A percentile compares a stretch with the other conserved stretches of the same genome.
Conservation (phyloP, 2,329 filamentous ascomycete species). For the Apiospora marii region DNA sequence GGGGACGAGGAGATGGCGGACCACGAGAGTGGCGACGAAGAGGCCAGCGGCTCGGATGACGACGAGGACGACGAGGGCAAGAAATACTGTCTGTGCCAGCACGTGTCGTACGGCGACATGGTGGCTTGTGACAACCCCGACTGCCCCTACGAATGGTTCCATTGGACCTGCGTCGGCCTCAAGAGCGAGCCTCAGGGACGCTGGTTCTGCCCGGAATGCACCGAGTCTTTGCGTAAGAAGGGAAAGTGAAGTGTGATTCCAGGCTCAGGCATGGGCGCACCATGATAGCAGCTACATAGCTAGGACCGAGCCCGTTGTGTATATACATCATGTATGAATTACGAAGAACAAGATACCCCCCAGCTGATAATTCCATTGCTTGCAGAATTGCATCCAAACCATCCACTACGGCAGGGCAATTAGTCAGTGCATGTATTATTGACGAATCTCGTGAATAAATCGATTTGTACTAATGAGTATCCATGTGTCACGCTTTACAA, state of each 20-base stretch:
- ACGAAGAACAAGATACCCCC: conserved; percentile 14
- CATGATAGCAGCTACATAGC: not conserved
- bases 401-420: no score
- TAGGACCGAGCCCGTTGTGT: not conserved
- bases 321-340: conserved; percentile 14
- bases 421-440: not conserved
- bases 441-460: not conserved
- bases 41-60: conserved; percentile 63
- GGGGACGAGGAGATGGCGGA: conserved; percentile 45
- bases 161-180: conserved; percentile 77
- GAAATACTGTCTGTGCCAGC: conserved; percentile 85
- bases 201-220: conserved; percentile 73
- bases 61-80: conserved; percentile 80
- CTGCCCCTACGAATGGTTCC: conserved; percentile 87
- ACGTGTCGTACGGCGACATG: conserved; percentile 87
- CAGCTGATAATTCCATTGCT: not conserved
- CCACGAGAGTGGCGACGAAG: conserved; percentile 52
- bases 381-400: not conserved
- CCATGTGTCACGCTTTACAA: not conserved
- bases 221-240: conserved; percentile 59
- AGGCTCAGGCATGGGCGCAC: not conserved
- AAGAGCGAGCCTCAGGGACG: conserved; percentile 73
- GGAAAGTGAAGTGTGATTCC: conserved; percentile 32
- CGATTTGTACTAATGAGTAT: not conserved
- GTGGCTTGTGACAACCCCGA: conserved; percentile 86